These are phyloP conservation scores for Lasiosphaeria ovina DNA, from an alignment of 495 filamentous ascomycete species.

Conservation along the genomic window DNA sequence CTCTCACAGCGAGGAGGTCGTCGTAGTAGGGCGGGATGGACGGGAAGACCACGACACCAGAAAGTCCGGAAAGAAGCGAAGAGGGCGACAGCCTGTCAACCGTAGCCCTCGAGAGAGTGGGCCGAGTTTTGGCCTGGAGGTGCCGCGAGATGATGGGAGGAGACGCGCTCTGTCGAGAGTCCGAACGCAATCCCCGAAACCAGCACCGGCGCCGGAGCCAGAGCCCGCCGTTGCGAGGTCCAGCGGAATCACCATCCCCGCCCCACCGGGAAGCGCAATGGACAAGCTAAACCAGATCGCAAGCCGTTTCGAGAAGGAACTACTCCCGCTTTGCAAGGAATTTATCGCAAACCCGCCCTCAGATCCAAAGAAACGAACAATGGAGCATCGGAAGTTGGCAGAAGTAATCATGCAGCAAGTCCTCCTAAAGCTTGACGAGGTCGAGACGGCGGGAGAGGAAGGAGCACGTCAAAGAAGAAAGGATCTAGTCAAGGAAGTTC, in stretches of 20 bases:
- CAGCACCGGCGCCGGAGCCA: background rate
- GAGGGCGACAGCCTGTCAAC: conserved; percentile 27
- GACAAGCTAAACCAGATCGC: conserved; percentile 73
- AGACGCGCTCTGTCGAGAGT: conserved; percentile 27
- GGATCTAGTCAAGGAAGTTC: conserved; percentile 73
- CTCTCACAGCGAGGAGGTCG: conserved; percentile 42
- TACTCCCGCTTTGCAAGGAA: conserved; percentile 63
- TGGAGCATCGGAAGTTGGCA: conserved; percentile 74
- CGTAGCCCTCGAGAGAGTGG: conserved; percentile 38
- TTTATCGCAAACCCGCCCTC: conserved; percentile 65
- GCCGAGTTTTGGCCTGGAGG: conserved; percentile 33
- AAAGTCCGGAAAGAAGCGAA: conserved; percentile 25
- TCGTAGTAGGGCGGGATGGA: conserved; percentile 30
- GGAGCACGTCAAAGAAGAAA: conserved; percentile 65
- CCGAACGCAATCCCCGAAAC: conserved; percentile 26
- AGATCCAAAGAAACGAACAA: conserved; percentile 67
- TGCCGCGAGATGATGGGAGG: conserved; percentile 22
- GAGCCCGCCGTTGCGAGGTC: conserved; percentile 21
- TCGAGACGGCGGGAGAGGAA: conserved; percentile 68
- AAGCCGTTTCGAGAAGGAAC: conserved; percentile 60
- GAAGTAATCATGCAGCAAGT: conserved; percentile 84
- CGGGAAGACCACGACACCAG: conserved; percentile 15
- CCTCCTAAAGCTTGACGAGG: conserved; percentile 78
- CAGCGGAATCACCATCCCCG: conserved; percentile 28
- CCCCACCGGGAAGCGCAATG: conserved; percentile 48